Base-by-base conservation (phyloP, 2,329 filamentous ascomycete genomes). In the Aspergillus amoenus region DNA sequence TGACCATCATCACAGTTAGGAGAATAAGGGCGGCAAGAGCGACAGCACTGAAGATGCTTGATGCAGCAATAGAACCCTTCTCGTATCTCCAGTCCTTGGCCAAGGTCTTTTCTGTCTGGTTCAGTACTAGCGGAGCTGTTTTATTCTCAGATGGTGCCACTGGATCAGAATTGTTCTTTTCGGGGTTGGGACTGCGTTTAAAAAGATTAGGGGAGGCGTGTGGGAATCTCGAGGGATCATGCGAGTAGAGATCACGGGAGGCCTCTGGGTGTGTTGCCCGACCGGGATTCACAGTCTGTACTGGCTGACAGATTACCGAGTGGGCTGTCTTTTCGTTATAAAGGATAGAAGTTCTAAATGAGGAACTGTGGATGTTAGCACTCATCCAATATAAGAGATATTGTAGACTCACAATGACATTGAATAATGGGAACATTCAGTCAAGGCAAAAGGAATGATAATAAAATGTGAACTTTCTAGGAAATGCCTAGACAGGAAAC, bases 61-160 rank as follows among this genome's bases (percentile, higher is more conserved):
- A 63, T 9, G 66, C 69, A 12, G 68, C 70, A 45, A 71, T 66
- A 2, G 69, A 67, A 18, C 60, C 60, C 37, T 68, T 65, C 7
- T 61, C 49, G 21, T 61, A 62, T 30, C 50, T 61, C 67, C 63
- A 63, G 37, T 64, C 42, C 3, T 61, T 55, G 24, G 58, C 56
- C 40, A 51, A 37, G 9, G 55, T 42, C 7, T 56, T 61, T 30
- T 34, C 43, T n/a, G 53, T 52, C 9, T 27, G 37, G 27, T 51
- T 42, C 40, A 56, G 41, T 24, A 37, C 22, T 15, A 48, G 21
- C 4, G 15, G 34, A 21, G 34, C 37, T 11, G 17, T 44, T n/a
- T 57, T 41, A 37, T 22, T 32, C 32, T 49, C 27, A n/a, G n/a
- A 41, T 22, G 41, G 27, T 27, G 13, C 30, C 1, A 11, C 39